These are phyloP conservation scores for Aspergillus candidus DNA, from an alignment of 2,329 filamentous ascomycete genomes.

Conservation along the genomic window DNA sequence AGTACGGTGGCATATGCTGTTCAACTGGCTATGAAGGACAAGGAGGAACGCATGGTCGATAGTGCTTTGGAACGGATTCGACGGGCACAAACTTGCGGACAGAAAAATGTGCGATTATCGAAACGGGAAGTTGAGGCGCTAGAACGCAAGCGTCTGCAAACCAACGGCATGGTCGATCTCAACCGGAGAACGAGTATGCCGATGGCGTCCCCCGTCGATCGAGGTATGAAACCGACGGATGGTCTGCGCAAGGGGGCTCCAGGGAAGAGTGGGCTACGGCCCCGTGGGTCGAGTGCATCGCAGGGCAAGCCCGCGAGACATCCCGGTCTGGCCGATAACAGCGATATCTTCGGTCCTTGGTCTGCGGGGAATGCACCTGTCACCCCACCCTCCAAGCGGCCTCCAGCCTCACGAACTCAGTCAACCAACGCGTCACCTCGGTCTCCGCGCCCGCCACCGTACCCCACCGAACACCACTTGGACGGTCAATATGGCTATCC, in stretches of 20 bases:
- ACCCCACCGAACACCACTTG: conserved; percentile 26
- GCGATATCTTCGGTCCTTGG: conserved; percentile 44
- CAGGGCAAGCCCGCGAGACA: conserved; percentile 25
- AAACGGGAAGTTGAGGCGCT: conserved; percentile 75
- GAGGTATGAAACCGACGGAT: conserved; percentile 18
- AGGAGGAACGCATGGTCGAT: conserved; percentile 70
- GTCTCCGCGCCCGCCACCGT: conserved; percentile 27
- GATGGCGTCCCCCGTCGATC: conserved; percentile 3
- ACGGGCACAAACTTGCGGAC: conserved; percentile 68
- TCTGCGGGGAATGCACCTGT: conserved; percentile 38
- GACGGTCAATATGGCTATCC: conserved; percentile 30
- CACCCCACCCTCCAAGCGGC: conserved; percentile 37
- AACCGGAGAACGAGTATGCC: conserved; percentile 10
- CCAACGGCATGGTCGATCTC: conserved; percentile 26
- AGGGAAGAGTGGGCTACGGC: conserved; percentile 14
- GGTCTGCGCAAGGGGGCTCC: conserved; percentile 14
- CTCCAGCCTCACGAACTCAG: conserved; percentile 5
- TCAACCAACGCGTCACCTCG: conserved; percentile 31
- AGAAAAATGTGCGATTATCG: conserved; percentile 71
- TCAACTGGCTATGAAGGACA: conserved; percentile 54
- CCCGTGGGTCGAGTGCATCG: conserved; percentile 10
- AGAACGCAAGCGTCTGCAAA: conserved; percentile 59
- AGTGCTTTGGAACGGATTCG: conserved; percentile 74
- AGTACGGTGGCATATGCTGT: conserved; percentile 42
- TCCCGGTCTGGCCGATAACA: conserved; percentile 21